A percentile compares a stretch with the other conserved stretches of the same genome.
Evolutionary conservation across 768 basidiomycete genomes (phyloP).

Genomic region (Serendipita indica): DNA sequence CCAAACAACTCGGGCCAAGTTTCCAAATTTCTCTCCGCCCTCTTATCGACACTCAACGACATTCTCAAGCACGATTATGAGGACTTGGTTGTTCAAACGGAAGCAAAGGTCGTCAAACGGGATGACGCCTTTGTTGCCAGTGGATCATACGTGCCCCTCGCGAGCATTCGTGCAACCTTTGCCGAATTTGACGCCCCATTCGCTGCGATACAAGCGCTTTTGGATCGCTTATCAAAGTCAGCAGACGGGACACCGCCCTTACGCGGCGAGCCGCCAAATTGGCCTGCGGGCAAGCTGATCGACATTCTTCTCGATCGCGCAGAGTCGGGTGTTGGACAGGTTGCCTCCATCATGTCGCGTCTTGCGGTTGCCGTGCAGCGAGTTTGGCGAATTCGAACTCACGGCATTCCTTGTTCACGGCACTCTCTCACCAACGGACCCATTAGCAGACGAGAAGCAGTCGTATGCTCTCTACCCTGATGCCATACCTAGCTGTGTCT

Average conservation of each 20-base stretch:
- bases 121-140: constrained; percentile 66
- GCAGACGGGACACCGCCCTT: neutral
- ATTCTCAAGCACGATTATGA: constrained; percentile 74
- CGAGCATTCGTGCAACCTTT: constrained; percentile 69
- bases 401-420: constrained; percentile 72
- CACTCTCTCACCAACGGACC: constrained; percentile 42
- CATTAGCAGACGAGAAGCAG: constrained; percentile 40
- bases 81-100: constrained; percentile 60
- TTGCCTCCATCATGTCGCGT: constrained; percentile 53
- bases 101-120: constrained; percentile 59
- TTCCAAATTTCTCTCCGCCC: constrained; percentile 65
- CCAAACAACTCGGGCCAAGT: constrained; percentile 30
- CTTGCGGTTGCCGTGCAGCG: constrained; percentile 64
- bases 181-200: constrained; percentile 82
- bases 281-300: constrained; percentile 66
- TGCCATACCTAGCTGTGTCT: constrained; percentile 62
- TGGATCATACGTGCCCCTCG: constrained; percentile 73
- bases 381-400: constrained; percentile 75
- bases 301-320: constrained; percentile 61
- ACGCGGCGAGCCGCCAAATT: constrained; percentile 24
- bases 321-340: constrained; percentile 62
- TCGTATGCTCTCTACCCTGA: constrained; percentile 45
- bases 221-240: constrained; percentile 34
- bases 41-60: constrained; percentile 56
- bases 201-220: constrained; percentile 48